Evolutionary conservation across 768 basidiomycete genomes (phyloP).

Genomic region (Cyclocybe aegerita): DNA sequence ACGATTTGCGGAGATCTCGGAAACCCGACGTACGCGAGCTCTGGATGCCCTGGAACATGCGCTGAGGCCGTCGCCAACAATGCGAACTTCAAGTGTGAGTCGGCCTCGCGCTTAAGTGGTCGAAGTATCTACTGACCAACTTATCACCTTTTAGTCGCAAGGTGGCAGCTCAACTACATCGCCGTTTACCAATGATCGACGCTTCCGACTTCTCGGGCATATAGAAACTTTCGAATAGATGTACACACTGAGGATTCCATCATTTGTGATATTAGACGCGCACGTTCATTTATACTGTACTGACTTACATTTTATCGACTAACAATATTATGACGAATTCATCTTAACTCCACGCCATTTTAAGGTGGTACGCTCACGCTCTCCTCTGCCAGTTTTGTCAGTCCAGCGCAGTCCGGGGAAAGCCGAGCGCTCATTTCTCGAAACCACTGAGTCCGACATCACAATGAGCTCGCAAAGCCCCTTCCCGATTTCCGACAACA

Average conservation of each 20-base stretch:
- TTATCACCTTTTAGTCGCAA: conserved; percentile 37
- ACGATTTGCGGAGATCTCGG: conserved; percentile 50
- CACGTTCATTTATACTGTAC: too few relatives aligned
- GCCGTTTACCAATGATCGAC: conserved; percentile 42
- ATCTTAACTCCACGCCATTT: neutral
- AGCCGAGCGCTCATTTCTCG: conserved; percentile 30
- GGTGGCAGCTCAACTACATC: conserved; percentile 59
- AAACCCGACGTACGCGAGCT: conserved; percentile 29
- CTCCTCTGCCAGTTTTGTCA: neutral
- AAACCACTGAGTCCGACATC: conserved; percentile 31
- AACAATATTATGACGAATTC: neutral
- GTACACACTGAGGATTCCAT: neutral
- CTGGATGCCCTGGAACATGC: conserved; percentile 41
- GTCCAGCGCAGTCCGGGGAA: conserved; percentile 24
- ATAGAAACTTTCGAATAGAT: neutral
- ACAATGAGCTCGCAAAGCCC: conserved; percentile 38
- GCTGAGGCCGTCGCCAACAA: conserved; percentile 24
- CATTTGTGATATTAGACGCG: too few relatives aligned
- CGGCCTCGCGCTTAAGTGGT: neutral
- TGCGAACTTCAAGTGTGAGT: conserved; percentile 22
- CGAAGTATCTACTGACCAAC: neutral
- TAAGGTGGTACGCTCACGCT: neutral
- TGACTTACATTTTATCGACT: too few relatives aligned
- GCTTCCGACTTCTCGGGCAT: conserved; percentile 1
- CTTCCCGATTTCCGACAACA: conserved; percentile 53